Conservation (phyloP, 768 basidiomycete species). For the Leccinum incarnatum region DNA sequence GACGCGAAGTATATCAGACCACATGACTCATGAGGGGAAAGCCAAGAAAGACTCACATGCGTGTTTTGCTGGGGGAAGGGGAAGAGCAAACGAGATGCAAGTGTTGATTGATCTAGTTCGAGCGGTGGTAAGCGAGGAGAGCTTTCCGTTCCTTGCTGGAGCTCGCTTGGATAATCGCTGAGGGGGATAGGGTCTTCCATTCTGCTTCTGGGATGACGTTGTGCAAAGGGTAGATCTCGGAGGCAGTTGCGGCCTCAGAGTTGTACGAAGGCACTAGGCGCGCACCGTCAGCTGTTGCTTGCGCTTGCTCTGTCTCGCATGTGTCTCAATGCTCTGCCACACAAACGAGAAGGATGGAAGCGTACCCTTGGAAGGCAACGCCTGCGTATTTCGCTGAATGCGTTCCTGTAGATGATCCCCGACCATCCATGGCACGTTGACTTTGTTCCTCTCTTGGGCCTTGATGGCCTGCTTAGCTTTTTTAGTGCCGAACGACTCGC, state of each 20-base stretch:
- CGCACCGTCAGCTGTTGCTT: constrained; percentile 56
- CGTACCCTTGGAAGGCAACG: constrained; percentile 69
- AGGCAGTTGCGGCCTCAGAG: constrained; percentile 59
- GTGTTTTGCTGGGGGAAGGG: constrained; percentile 54
- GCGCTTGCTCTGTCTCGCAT: constrained; percentile 56
- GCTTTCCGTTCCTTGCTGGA: constrained; percentile 48
- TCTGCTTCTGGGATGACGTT: constrained; percentile 79
- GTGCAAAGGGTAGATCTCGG: constrained; percentile 72
- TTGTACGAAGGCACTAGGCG: constrained; percentile 79
- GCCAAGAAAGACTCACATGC: constrained; percentile 45
- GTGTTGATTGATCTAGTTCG: constrained; percentile 71
- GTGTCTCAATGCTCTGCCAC: not conserved
- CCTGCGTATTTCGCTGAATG: constrained; percentile 70
- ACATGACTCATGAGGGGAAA: not conserved
- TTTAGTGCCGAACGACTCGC: constrained; percentile 92
- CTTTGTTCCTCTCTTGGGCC: constrained; percentile 83
- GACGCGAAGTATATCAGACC: too few species aligned
- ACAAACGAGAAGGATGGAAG: constrained; percentile 7
- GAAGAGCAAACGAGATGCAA: constrained; percentile 40
- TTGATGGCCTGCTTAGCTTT: constrained; percentile 86
- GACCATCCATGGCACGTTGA: constrained; percentile 89
- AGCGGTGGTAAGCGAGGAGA: constrained; percentile 60
- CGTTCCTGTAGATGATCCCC: constrained; percentile 78
- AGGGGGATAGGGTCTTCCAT: constrained; percentile 65
- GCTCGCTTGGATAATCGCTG: constrained; percentile 51